Evolutionary conservation across 2,329 filamentous ascomycete genomes (phyloP).

Genomic region (Exophiala alcalophila): DNA sequence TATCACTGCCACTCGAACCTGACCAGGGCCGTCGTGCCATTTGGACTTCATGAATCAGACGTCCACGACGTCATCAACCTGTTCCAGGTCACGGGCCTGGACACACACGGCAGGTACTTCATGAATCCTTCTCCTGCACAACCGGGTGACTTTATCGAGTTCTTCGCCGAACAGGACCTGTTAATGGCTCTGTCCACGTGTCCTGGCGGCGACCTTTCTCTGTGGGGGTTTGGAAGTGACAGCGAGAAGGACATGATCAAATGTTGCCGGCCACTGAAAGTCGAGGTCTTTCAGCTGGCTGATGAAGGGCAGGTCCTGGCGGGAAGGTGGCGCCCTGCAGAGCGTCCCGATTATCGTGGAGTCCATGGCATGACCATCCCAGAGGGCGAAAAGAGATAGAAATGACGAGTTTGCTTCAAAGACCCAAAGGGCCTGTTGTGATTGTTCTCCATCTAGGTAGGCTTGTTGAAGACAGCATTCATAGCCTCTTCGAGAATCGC

Average conservation of each 20-base stretch:
- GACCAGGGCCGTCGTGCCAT: conserved; percentile 66
- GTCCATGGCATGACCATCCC: conserved; percentile 62
- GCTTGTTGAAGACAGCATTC: conserved; percentile 50
- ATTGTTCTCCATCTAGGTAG: conserved; percentile 37
- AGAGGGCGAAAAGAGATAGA: conserved; percentile 31
- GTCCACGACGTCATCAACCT: conserved; percentile 84
- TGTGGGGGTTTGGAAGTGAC: conserved; percentile 69
- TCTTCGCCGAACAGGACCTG: conserved; percentile 76
- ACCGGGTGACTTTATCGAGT: conserved; percentile 61
- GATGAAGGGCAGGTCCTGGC: conserved; percentile 48
- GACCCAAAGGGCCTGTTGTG: no score
- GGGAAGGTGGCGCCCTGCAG: conserved; percentile 61
- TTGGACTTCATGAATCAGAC: conserved; percentile 67
- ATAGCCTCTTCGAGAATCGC: conserved; percentile 69
- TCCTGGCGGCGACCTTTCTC: conserved; percentile 74
- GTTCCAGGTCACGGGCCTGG: conserved; percentile 78
- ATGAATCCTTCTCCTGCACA: conserved; percentile 57
- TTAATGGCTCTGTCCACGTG: conserved; percentile 65
- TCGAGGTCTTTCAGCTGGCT: conserved; percentile 66
- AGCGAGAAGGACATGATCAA: conserved; percentile 64
- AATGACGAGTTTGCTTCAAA: conserved; percentile 2
- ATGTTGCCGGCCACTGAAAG: conserved; percentile 70
- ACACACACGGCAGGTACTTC: conserved; percentile 69
- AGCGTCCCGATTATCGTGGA: conserved; percentile 61
- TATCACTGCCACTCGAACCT: conserved; percentile 85